phyloP scores from a whole-genome alignment of 1,284 basidiomycete genomes.

The Fomitopsis schrenkii region DNA sequence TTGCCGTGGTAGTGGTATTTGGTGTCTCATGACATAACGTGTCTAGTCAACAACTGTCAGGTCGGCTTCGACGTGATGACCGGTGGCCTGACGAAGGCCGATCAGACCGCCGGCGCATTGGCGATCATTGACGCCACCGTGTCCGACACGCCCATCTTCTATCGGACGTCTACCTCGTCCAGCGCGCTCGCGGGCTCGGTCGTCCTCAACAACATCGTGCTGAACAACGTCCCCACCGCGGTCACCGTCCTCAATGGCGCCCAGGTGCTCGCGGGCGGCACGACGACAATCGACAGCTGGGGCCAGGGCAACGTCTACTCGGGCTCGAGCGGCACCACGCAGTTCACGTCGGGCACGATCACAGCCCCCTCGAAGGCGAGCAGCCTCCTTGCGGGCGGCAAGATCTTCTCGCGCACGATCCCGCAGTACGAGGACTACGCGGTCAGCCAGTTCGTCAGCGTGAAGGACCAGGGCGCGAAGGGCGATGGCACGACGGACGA shows the following conservation, averaged over 20 bases:
- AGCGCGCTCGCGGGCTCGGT: slow-evolving; percentile 44
- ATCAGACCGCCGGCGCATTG: slow-evolving; percentile 40
- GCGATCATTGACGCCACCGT: slow-evolving; percentile 61
- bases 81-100: slow-evolving; percentile 31
- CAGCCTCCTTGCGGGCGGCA: slow-evolving; percentile 54
- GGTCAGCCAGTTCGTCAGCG: slow-evolving; percentile 63
- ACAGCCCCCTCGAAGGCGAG: slow-evolving; percentile 47
- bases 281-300: slow-evolving; percentile 61
- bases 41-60: slow-evolving; percentile 45
- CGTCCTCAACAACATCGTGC: slow-evolving; percentile 52
- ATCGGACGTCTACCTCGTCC: slow-evolving; percentile 27
- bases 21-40: too few relatives aligned
- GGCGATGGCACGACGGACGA: slow-evolving; percentile 79
- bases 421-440: slow-evolving; percentile 53
- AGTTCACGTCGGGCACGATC: slow-evolving; percentile 49
- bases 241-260: slow-evolving; percentile 46
- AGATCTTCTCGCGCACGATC: slow-evolving; percentile 52
- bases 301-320: slow-evolving; percentile 66
- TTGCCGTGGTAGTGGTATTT: too few relatives aligned
- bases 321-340: slow-evolving; percentile 37
- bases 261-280: slow-evolving; percentile 48
- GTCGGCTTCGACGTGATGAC: slow-evolving; percentile 47
- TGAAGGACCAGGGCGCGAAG: slow-evolving; percentile 63
- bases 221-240: slow-evolving; percentile 52
- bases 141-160: slow-evolving; percentile 40